Base-by-base conservation (phyloP, 169 alveolate genomes). In the Fabrea salina region DNA sequence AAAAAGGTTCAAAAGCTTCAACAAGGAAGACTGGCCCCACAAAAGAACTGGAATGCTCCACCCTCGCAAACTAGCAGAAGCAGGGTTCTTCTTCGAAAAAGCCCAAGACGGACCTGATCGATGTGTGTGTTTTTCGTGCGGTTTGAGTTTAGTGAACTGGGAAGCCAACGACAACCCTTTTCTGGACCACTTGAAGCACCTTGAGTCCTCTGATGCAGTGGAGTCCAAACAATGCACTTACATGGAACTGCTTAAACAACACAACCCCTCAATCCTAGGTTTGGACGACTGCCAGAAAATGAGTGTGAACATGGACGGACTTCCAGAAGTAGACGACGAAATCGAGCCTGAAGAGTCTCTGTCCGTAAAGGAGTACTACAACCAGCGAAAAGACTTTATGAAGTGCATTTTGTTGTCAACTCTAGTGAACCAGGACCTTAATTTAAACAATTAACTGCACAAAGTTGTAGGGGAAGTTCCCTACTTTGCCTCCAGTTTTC, bases 111-210 rank as follows among this genome's bases (percentile, higher is more conserved):
- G 78, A 11, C 19, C 7, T 22, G 78, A 68, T 44, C 1, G 78
- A 19, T 68, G 78, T 68, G 78, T 68, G 11, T 68, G 78, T 37
- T 68, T 68, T 68, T 68, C 78, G 19, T 68, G 78, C 39, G 78
- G 78, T 1, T 37, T 68, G 8, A n/a, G 30, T 43, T 37, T 68
- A 16, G 78, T 68, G 11, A 68, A 68, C 78, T 68, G 78, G 67
- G 41, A 68, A 2, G n/a, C 61, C 11, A 32, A 40, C 2, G 78
- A 68, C 39, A 47, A 68, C 30, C 78, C 78, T 19, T 68, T 68
- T 47, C 41, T 16, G 44, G 78, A 68, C 39, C 78, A 68, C 30
- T 44, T 40, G 13, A 68, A 68, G 35, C 78, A 68, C 39, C 40
- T 47, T 22, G 78, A 68, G 32, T 16, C 27, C n/a, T 22, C 67